phyloP scores from a whole-genome alignment of 2,329 filamentous ascomycete genomes.

The Pseudocercospora eumusae region DNA sequence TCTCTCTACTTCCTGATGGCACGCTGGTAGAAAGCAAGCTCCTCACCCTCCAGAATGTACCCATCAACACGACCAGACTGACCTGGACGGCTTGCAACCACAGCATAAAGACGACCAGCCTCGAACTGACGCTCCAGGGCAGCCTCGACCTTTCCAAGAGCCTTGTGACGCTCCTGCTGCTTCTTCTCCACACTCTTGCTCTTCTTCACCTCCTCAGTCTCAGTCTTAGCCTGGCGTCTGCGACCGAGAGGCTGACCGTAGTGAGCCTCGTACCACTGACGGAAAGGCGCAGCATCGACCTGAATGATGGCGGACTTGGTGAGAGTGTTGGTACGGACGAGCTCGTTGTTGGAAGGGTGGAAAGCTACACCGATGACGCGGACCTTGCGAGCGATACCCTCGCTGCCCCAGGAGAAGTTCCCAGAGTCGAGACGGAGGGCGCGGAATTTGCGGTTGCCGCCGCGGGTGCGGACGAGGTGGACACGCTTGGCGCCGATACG shows the following conservation, averaged over 20 bases:
- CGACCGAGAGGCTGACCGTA: constrained; percentile 90
- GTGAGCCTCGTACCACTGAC: constrained; percentile 99
- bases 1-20: constrained; percentile 93
- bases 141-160: constrained; percentile 86
- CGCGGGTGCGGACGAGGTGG: constrained; percentile 94
- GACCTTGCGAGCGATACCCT: constrained; percentile 97
- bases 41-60: constrained; percentile 98
- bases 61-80: constrained; percentile 96
- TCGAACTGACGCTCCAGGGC: constrained; percentile 98
- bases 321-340: constrained; percentile 99
- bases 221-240: constrained; percentile 74
- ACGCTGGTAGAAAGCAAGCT: constrained; percentile 99
- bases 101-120: constrained; percentile 94
- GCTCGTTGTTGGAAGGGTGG: constrained; percentile 99
- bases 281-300: constrained; percentile 97
- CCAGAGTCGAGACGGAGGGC: constrained; percentile 96
- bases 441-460: constrained; percentile 99
- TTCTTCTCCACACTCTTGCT: constrained; percentile 95
- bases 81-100: constrained; percentile 88
- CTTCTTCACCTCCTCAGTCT: constrained; percentile 77
- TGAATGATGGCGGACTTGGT: constrained; percentile 99
- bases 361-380: constrained; percentile 97
- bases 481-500: constrained; percentile 97
- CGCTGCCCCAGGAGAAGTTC: constrained; percentile 99
- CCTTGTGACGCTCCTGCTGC: constrained; percentile 83